Evolutionary conservation across 2,329 filamentous ascomycete species (phyloP), one percentile per base, ranked within the genome.

Genomic region (Metarhizium anisopliae): DNA sequence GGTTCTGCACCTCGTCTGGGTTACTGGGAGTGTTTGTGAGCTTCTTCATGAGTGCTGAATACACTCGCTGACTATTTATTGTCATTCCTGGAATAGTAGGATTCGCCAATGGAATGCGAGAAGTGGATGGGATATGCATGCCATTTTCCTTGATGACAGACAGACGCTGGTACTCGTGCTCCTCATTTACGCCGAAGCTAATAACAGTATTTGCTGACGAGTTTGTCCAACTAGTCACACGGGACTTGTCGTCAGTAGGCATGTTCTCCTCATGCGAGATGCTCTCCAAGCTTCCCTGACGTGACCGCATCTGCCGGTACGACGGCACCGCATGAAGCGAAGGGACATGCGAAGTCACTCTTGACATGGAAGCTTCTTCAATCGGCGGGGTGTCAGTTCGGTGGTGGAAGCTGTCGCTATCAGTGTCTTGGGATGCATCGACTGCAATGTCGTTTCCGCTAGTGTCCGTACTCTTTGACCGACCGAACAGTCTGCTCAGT

Each of bases 181-280:
- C 76, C 1, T 65, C 69, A 55, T 64, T 64, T 4, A 52, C 56
- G 18, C 57, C 69, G 49, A 76, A 57, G 66, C 70, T 81, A 6
- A 77, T 69, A 2, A 80, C 77, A 2, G 80, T 83, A 56, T 78
- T 78, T 2, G 77, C 74, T 1, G 80, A 81, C 0, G 86, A 87
- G 58, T 83, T 82, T 4, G 80, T 80, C 87, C 87, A 90, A 66
- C 86, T 90, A 2, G 86, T 89, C 52, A 89, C 81, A 25, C 86
- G 73, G n/a, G 84, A 87, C 60, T 74, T 80, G 20, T 82, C 78
- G 43, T 81, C 78, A 14, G 68, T 72, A 1, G 62, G 63, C 52
- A 69, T 69, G 45, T 66, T 68, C 40, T 67, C 68, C 6, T 74
- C 72, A 54, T 70, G 76, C 25, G 60, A 61, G 2, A 78, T 60